Base-by-base conservation (phyloP, 2,329 filamentous ascomycete genomes). In the Aaosphaeria pasadenensis region DNA sequence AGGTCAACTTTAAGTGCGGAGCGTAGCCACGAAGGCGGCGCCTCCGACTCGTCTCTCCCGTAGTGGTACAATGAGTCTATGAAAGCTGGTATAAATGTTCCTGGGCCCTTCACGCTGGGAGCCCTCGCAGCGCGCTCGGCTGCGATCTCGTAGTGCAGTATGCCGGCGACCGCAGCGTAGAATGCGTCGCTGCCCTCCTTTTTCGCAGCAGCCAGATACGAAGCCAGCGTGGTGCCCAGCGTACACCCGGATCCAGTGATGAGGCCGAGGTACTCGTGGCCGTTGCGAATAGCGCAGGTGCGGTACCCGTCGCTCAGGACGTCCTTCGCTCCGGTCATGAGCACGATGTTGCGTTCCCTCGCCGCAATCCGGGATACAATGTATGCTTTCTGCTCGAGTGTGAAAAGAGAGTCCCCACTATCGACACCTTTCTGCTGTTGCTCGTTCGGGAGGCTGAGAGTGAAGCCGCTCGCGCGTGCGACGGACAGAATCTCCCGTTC, bases 21-120 rank as follows among this genome's bases (percentile, higher is more conserved):
- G 17, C 17, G 17, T 24, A 24, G 17, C 17, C 17, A 24, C 17
- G 17, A 24, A 3, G 3, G 17, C 17, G 17, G 17, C 17, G 17
- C 17, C 17, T 24, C 17, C 17, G 17, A 24, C 17, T 24, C 17
- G 17, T 24, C 17, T 24, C 17, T 24, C 17, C 17, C 17, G 17
- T 24, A 24, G 17, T 24, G 17, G 17, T 24, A 24, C 17, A 24
- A 24, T 24, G 17, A 24, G 17, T 97, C 92, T 39, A 96, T 73
- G 62, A 96, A 91, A 0, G 86, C 86, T 0, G 90, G 87, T 9
- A 95, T 84, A 74, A 96, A 96, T 1, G 85, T 89, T 0, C 92
- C 92, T 0, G 92, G 91, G 0, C 92, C 92, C 49, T 76, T 77
- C 3, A 94, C 89, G 53, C 85, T 79, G 0, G 73, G 69, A 45